phyloP scores from a whole-genome alignment of 257 asterid genomes.

The Ilex aquifolium region DNA sequence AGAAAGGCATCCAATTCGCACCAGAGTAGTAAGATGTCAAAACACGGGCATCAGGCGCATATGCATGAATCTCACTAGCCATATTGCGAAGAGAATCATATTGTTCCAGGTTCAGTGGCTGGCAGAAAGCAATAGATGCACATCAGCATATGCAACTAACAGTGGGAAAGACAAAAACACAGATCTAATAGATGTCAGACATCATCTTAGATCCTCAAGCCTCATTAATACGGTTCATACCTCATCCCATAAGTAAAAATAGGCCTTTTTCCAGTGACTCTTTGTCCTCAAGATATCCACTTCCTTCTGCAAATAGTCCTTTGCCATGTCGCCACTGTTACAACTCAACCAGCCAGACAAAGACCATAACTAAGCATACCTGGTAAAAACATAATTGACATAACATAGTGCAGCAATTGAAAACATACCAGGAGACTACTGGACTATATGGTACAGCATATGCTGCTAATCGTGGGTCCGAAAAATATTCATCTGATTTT shows the following conservation, averaged over 20 bases:
- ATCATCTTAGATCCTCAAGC: background rate
- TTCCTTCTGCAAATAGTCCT: constrained; percentile 72
- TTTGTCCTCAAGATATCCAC: constrained; percentile 81
- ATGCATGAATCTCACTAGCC: constrained; percentile 97
- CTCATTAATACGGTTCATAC: constrained; percentile 33
- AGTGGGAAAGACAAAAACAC: background rate
- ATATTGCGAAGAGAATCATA: constrained; percentile 69
- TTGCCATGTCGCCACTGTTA: constrained; percentile 63
- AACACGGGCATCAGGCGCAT: constrained; percentile 97
- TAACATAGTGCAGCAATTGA: constrained; percentile 11
- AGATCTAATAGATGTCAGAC: background rate
- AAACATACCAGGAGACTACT: constrained; percentile 56
- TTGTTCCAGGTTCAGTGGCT: constrained; percentile 88
- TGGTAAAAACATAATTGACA: constrained; percentile 13
- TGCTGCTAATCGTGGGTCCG: constrained; percentile 96
- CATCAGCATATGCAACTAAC: constrained; percentile 4
- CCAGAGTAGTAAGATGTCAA: constrained; percentile 95
- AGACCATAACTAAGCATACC: constrained; percentile 21
- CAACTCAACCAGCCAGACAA: constrained; percentile 39
- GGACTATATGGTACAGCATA: constrained; percentile 94
- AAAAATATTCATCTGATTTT: constrained; percentile 87
- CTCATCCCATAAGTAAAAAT: constrained; percentile 99
- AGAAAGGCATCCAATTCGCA: constrained; percentile 24
- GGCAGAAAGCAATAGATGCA: constrained; percentile 25
- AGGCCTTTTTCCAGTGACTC: constrained; percentile 91